These are phyloP conservation scores for Aspergillus oerlinghausenensis DNA, from an alignment of 2,329 filamentous ascomycete genomes.

Conservation along the genomic window DNA sequence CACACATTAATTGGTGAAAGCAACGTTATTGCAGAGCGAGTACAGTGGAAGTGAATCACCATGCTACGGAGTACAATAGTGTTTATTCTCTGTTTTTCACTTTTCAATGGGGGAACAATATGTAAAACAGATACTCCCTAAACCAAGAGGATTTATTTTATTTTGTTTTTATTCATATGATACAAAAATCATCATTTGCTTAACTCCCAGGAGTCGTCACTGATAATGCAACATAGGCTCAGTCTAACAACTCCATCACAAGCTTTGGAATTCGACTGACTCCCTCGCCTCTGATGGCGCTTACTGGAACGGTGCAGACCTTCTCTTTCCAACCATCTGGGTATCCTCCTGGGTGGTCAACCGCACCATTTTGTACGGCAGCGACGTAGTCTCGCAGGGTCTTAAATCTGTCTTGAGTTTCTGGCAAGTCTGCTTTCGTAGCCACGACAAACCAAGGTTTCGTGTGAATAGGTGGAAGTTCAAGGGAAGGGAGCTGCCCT, in stretches of 20 bases:
- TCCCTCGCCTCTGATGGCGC: slow-evolving; percentile 82
- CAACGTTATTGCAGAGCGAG: not conserved
- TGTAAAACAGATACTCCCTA: not conserved
- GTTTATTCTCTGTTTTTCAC: not conserved
- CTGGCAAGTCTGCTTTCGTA: slow-evolving; percentile 81
- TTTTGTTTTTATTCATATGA: not conserved
- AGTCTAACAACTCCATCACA: slow-evolving; percentile 40
- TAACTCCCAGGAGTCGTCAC: not conserved
- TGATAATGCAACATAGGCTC: slow-evolving; percentile 1
- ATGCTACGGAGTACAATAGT: not conserved
- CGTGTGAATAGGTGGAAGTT: slow-evolving; percentile 69
- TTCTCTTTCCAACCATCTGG: slow-evolving; percentile 57
- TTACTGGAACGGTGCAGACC: slow-evolving; percentile 71
- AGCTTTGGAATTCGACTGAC: slow-evolving; percentile 54
- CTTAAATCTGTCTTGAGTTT: slow-evolving; percentile 72
- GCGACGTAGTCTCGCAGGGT: slow-evolving; percentile 67
- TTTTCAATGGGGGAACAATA: not conserved
- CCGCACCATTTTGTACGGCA: slow-evolving; percentile 56
- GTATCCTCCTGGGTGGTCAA: slow-evolving; percentile 70
- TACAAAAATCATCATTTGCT: not conserved
- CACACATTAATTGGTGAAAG: not conserved
- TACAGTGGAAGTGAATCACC: not conserved
- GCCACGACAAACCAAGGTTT: slow-evolving; percentile 98
- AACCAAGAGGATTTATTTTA: not conserved
- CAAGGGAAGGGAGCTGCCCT: slow-evolving; percentile 42